Evolutionary conservation across 2,329 filamentous ascomycete genomes (phyloP).

Genomic region (Paecilomyces variotii): DNA sequence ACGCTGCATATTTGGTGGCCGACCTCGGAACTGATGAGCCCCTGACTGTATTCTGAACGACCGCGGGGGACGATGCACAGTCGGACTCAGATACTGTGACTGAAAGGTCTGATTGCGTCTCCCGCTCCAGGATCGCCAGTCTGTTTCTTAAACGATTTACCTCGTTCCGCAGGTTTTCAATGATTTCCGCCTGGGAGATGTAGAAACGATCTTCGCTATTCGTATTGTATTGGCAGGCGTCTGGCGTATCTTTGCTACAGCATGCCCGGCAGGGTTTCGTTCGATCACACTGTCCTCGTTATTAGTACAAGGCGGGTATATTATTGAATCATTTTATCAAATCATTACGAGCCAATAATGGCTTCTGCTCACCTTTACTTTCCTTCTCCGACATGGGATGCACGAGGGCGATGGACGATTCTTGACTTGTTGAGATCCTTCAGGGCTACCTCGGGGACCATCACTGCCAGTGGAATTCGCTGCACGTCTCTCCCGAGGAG

Average conservation of each 20-base stretch:
- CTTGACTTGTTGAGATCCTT: constrained; percentile 5
- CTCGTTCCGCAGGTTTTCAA: constrained; percentile 17
- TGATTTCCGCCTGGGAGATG: constrained; percentile 19
- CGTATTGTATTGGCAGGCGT: constrained; percentile 23
- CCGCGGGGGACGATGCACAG: not conserved
- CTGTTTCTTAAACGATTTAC: constrained; percentile 14
- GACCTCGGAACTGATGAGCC: not conserved
- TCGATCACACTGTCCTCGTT: constrained; percentile 17
- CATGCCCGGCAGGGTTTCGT: constrained; percentile 24
- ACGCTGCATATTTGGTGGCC: not conserved
- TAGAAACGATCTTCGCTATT: constrained; percentile 22
- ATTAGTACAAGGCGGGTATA: not conserved
- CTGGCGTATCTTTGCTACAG: constrained; percentile 20
- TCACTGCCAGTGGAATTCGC: not conserved
- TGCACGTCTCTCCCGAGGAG: not conserved
- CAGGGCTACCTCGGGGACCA: not conserved
- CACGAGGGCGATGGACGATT: constrained; percentile 23
- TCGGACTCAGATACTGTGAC: not conserved
- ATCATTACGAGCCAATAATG: too few species aligned
- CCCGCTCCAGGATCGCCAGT: constrained; percentile 12
- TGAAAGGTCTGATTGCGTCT: not conserved
- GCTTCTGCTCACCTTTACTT: constrained; percentile 20
- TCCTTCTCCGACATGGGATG: constrained; percentile 22
- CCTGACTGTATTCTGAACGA: not conserved
- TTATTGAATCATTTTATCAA: not conserved